Evolutionary conservation across 306 rosid genomes (phyloP).

Genomic region (Casuarina equisetifolia): DNA sequence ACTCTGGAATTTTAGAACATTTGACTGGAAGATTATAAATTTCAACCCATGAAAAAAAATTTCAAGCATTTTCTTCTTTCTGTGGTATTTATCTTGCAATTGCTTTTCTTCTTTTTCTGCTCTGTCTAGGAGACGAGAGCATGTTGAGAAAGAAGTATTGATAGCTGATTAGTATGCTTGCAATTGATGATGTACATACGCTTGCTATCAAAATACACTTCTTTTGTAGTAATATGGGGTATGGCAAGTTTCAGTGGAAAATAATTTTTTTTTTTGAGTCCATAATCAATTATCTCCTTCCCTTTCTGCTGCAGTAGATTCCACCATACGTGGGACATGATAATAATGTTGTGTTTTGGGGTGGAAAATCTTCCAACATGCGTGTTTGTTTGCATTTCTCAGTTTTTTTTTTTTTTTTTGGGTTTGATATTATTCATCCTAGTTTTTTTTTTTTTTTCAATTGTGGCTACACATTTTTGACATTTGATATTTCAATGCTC

Average conservation of each 20-base stretch:
- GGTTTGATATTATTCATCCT: not conserved
- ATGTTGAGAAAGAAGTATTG: not conserved
- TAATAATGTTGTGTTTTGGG: not conserved
- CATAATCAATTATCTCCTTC: not conserved
- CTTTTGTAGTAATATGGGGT: too few relatives aligned
- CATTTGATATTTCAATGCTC: slow-evolving; percentile 12
- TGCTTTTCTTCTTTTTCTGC: slow-evolving; percentile 1
- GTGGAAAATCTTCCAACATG: not conserved
- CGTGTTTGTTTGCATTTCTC: not conserved
- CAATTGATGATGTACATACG: too few relatives aligned
- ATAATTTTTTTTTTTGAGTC: not conserved
- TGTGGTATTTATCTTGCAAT: not conserved
- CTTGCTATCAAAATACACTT: too few relatives aligned
- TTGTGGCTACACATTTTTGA: not conserved
- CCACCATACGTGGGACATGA: not conserved
- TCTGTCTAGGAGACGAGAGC: not conserved
- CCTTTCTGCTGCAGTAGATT: not conserved
- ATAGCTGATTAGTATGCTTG: not conserved
- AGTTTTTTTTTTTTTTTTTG: not conserved
- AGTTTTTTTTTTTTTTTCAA: not conserved
- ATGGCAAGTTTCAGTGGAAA: too few relatives aligned
- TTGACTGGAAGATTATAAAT: too few relatives aligned
- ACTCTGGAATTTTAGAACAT: too few relatives aligned
- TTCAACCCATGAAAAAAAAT: too few relatives aligned
- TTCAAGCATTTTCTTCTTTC: too few relatives aligned